Conservation (phyloP, 257 asterid species). For the Solanum habrochaites region DNA sequence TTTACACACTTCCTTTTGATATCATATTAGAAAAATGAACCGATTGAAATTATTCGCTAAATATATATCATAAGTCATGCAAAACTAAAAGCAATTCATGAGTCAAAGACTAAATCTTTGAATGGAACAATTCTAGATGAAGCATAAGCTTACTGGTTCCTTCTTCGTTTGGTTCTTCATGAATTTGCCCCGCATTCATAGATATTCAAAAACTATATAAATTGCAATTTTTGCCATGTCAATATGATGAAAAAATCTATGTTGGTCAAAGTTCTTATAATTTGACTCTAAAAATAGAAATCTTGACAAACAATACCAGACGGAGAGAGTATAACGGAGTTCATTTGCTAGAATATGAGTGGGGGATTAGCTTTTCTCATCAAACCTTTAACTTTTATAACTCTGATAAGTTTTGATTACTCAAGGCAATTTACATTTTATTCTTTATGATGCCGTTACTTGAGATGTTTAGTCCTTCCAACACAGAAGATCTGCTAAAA, state of each 20-base stretch:
- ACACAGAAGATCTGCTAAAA: too few species aligned
- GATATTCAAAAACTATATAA: too few species aligned
- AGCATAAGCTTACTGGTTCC: slow-evolving; percentile 29
- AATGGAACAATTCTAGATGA: neutral
- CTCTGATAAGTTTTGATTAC: neutral
- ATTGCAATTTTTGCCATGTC: too few species aligned
- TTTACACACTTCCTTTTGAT: too few species aligned
- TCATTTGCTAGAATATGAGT: neutral
- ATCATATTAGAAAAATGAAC: neutral
- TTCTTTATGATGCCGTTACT: too few species aligned
- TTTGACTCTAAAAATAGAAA: too few species aligned
- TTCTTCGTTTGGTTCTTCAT: slow-evolving; percentile 22
- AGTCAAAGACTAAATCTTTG: neutral
- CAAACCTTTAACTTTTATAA: neutral
- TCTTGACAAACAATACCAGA: too few species aligned
- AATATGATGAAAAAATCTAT: too few species aligned
- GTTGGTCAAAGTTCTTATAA: too few species aligned
- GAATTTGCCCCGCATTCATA: slow-evolving; percentile 24
- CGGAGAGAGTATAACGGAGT: too few species aligned
- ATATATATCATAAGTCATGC: neutral
- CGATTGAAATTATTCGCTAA: too few species aligned
- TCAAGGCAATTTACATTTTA: neutral
- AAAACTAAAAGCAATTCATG: neutral
- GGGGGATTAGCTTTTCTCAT: neutral
- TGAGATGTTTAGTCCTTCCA: too few species aligned